Conservation (phyloP, 495 filamentous ascomycete genomes). For the Penicillium simplicissimum region DNA sequence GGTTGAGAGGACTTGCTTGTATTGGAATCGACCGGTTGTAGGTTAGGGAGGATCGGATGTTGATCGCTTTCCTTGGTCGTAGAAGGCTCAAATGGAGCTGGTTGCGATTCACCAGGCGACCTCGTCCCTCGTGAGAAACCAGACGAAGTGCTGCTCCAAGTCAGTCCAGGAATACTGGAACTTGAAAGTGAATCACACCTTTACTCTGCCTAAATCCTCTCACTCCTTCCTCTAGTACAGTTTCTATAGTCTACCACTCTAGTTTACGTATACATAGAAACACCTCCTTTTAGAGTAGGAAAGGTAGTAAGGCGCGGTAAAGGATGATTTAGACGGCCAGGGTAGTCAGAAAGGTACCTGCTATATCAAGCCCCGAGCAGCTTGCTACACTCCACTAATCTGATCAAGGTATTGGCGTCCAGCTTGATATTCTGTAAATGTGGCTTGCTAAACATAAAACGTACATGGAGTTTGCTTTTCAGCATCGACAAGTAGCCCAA, state of each 20-base stretch:
- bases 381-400: background rate
- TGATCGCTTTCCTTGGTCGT: no score
- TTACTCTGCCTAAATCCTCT: no score
- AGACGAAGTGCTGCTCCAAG: background rate
- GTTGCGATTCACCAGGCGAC: no score
- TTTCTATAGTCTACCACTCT: no score
- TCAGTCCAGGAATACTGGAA: no score
- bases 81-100: background rate
- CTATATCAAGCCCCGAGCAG: background rate
- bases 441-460: background rate
- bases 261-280: no score
- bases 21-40: background rate
- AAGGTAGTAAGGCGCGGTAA: no score
- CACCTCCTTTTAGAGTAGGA: no score
- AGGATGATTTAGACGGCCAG: no score
- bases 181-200: no score
- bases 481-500: slow-evolving; percentile 1
- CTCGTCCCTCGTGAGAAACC: background rate
- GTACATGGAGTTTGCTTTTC: background rate
- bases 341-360: no score
- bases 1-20: background rate
- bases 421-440: background rate
- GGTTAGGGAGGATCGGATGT: background rate
- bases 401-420: background rate
- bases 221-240: no score